Conservation (phyloP, 371 early-diverging fungal species). For the Syncephalastrum monosporum region DNA sequence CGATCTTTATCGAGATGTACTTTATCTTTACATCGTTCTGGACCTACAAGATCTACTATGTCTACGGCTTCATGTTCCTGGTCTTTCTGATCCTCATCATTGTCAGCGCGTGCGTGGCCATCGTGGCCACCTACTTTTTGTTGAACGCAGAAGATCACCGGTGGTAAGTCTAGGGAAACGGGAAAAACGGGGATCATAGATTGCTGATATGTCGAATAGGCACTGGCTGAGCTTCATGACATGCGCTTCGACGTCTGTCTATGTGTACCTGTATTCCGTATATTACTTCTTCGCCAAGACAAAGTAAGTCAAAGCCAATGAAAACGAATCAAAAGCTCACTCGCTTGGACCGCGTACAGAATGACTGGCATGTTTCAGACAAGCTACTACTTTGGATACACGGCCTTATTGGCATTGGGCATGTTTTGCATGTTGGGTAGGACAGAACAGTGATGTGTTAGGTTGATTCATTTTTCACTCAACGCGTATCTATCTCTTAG, state of each 20-base stretch:
- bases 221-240: conserved; percentile 83
- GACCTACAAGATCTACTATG: conserved; percentile 83
- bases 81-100: conserved; percentile 71
- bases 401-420: conserved; percentile 63
- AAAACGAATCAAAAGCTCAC: background rate
- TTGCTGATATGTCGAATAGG: conserved; percentile 28
- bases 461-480: background rate
- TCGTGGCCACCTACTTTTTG: conserved; percentile 79
- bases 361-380: conserved; percentile 85
- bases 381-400: conserved; percentile 83
- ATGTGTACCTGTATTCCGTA: conserved; percentile 78
- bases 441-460: background rate
- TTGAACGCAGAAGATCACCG: conserved; percentile 85
- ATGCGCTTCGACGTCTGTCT: conserved; percentile 74
- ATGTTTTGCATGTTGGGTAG: conserved; percentile 72
- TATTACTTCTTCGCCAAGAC: conserved; percentile 77
- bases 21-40: conserved; percentile 86
- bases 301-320: conserved; percentile 47
- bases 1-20: conserved; percentile 87
- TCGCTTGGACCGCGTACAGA: conserved; percentile 27
- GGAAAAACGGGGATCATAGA: background rate
- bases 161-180: conserved; percentile 46
- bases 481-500: conserved; percentile 8
- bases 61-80: conserved; percentile 81
- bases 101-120: conserved; percentile 75